Percentiles rank a stretch among this genome's conserved stretches.
phyloP scores from a whole-genome alignment of 306 rosid genomes.

The Senna tora region DNA sequence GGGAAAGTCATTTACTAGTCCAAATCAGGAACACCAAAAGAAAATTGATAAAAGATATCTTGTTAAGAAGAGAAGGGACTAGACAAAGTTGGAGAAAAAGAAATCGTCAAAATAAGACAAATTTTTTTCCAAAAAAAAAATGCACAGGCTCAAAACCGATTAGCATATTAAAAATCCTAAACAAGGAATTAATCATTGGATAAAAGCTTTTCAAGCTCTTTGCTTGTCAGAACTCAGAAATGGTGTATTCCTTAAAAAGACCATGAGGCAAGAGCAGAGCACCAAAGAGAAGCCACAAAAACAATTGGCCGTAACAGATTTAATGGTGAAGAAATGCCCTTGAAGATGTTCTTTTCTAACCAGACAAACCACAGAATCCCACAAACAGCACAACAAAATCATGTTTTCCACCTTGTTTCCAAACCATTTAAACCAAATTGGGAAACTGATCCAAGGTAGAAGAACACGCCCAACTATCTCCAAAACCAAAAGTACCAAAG shows the following conservation, averaged over 20 bases:
- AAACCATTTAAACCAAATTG: neutral
- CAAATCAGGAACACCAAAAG: conserved; percentile 8
- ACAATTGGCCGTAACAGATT: neutral
- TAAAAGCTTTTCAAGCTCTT: neutral
- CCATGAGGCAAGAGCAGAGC: neutral
- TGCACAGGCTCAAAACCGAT: neutral
- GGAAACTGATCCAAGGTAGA: neutral
- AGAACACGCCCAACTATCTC: neutral
- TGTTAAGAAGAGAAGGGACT: neutral
- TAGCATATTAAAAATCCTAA: neutral
- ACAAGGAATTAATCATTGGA: neutral
- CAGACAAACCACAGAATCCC: neutral
- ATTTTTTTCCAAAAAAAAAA: neutral
- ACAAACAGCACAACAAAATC: neutral
- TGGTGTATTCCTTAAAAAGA: neutral
- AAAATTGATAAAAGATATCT: neutral
- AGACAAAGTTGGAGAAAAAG: neutral
- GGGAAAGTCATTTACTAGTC: neutral
- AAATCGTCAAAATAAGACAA: neutral
- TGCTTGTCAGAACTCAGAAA: neutral
- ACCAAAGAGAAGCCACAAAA: neutral
- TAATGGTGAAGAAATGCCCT: neutral
- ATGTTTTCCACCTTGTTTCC: neutral
- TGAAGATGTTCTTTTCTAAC: neutral
- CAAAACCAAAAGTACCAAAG: neutral